These are phyloP conservation scores for Alternaria triticimaculans DNA, from an alignment of 2,329 filamentous ascomycete genomes.

Conservation along the genomic window DNA sequence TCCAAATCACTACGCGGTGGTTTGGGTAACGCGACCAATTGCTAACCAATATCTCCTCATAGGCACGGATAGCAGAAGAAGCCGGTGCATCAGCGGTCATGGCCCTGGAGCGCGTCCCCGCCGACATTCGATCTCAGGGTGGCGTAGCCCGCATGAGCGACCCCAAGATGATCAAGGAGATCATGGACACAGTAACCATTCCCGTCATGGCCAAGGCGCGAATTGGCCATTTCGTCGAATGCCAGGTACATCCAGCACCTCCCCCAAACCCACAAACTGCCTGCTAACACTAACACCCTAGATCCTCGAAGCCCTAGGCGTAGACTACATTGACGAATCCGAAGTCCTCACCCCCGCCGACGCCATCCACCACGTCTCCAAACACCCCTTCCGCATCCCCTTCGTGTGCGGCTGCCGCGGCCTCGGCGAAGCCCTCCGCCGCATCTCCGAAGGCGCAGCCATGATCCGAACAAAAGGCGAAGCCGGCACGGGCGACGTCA, in stretches of 20 bases:
- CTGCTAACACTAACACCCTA: slow-evolving; percentile 43
- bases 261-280: background rate
- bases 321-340: slow-evolving; percentile 98
- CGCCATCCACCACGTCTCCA: slow-evolving; percentile 88
- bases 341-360: slow-evolving; percentile 97
- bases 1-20: background rate
- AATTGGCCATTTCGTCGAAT: slow-evolving; percentile 98
- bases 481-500: slow-evolving; percentile 94
- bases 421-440: slow-evolving; percentile 87
- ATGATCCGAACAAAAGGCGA: slow-evolving; percentile 99
- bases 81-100: slow-evolving; percentile 96
- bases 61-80: slow-evolving; percentile 96
- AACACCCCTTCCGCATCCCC: slow-evolving; percentile 79
- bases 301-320: slow-evolving; percentile 92
- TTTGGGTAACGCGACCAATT: background rate
- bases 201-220: slow-evolving; percentile 99
- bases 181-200: slow-evolving; percentile 93
- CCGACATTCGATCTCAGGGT: slow-evolving; percentile 90
- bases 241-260: slow-evolving; percentile 64
- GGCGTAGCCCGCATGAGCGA: slow-evolving; percentile 98
- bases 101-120: slow-evolving; percentile 96
- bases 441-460: slow-evolving; percentile 91
- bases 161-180: slow-evolving; percentile 91
- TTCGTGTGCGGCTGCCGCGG: slow-evolving; percentile 98
- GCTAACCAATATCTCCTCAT: slow-evolving; percentile 12